Base-by-base conservation (phyloP, 2,329 filamentous ascomycete genomes). In the Dactylonectria macrodidyma region DNA sequence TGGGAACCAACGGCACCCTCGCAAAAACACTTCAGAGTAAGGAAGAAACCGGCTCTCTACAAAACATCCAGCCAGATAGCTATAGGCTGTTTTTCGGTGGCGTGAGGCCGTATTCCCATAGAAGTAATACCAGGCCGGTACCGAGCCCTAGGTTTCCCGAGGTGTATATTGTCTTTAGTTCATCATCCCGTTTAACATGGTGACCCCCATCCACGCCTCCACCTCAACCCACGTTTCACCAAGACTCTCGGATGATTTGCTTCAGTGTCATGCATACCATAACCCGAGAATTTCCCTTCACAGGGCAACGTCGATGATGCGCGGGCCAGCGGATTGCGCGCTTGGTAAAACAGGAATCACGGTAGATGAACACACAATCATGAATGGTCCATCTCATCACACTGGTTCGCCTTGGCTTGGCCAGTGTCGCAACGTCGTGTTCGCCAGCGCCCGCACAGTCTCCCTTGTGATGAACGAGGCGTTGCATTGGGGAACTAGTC, bases 121-220 rank as follows among this genome's bases (percentile, higher is more conserved):
- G 46, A 38, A 16, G 51, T 9, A 36, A 30, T 52, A 36, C 50
- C 48, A 52, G 54, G 34, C 47, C 54, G 36, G 36, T 66, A 54
- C 36, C 41, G 51, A 61, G 55, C 19, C 47, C 47, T 59, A 59
- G 55, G 26, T 30, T 47, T 65, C 55, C 55, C 65, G 68, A 65
- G 59, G 52, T 64, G 62, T 59, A 55, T 66, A 62, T 57, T 54
- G 24, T 12, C 33, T 33, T 58, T 58, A 62, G 71, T 56, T 3
- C 9, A 38, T 38, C 36, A 10, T 3, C 7, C 3, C 50, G 61
- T 66, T 36, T 54, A 65, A 70, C 73, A 47, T 46, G 44, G 48
- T 70, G 73, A 69, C 61, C 73, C 72, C 73, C 72, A 72, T 71
- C 50, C 62, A 36, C n/a, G 59, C 71, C 73, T 75, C 73, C 72